Base-by-base conservation (phyloP, 2,329 filamentous ascomycete genomes). In the Colletotrichum euphorbiae region DNA sequence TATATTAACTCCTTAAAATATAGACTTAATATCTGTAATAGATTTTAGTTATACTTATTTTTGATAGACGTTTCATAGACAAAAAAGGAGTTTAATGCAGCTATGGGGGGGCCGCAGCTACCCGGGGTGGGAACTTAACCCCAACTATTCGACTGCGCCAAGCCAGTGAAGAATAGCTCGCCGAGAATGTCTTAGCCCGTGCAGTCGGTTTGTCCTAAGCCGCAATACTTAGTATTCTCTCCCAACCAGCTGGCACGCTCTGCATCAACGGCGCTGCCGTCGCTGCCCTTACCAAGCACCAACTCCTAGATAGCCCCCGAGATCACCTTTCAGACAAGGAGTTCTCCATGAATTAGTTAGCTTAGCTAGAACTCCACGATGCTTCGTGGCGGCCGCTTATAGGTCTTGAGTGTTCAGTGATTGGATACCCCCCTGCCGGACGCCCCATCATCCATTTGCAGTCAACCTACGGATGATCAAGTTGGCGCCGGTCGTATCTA, bases 231-330 rank as follows among this genome's bases (percentile, higher is more conserved):
- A 28, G 4, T 28, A 28, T 5, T 24, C 28, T 28, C 28, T 57
- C 21, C n/a, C 54, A 57, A 36, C 21, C 15, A 45, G 38, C 38
- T 36, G 54, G 38, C 54, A 43, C 17, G 8, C 21, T 6, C 13
- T 57, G 36, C 54, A 21, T 38, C 15, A 36, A 17, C 31, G n/a
- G 46, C 46, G 28, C 46, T 28, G 46, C 46, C 46, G 46, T 50
- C 46, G 24, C 7, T 21, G 7, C 21, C 13, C 46, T 0, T 8
- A 46, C 19, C 5, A 0, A 36, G n/a, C 31, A n/a, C 6, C 6
- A 31, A 31, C 13, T 36, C 31, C 12, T 19, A 4, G 21, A 21
- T 17, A 17, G 12, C 33, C 31, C n/a, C 11, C 21, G 19, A 40
- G n/a, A 54, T 17, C 31, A 17, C 36, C 13, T 38, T 54, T 21